These are phyloP conservation scores for Suillus placidus DNA, from an alignment of 768 basidiomycete species.

Conservation along the genomic window DNA sequence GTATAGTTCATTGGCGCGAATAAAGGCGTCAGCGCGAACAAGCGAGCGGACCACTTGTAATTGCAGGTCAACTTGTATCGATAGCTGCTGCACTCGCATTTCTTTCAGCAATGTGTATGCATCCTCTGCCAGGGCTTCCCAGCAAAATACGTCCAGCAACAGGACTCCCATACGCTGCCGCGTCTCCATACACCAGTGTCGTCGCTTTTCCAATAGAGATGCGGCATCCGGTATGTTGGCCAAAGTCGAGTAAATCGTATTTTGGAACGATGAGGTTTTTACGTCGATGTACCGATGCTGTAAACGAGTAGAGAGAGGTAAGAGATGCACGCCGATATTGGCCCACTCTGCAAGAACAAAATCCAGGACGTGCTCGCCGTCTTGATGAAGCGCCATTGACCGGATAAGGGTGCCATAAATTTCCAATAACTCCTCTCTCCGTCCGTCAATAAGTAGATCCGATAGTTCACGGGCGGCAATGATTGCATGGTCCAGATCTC, in stretches of 20 bases:
- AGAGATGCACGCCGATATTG: slow-evolving; percentile 21
- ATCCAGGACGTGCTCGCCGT: slow-evolving; percentile 38
- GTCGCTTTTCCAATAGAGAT: slow-evolving; percentile 23
- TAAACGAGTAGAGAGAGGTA: neutral
- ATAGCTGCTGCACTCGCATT: slow-evolving; percentile 41
- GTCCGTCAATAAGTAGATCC: slow-evolving; percentile 22
- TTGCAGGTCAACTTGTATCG: slow-evolving; percentile 31
- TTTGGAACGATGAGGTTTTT: slow-evolving; percentile 30
- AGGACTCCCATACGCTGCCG: slow-evolving; percentile 40
- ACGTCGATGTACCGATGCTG: neutral
- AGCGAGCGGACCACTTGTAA: slow-evolving; percentile 46
- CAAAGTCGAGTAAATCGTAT: slow-evolving; percentile 29
- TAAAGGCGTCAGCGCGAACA: slow-evolving; percentile 40
- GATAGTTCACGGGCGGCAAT: slow-evolving; percentile 29
- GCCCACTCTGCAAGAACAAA: slow-evolving; percentile 45
- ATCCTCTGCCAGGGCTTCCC: slow-evolving; percentile 34
- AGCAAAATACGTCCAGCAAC: slow-evolving; percentile 44
- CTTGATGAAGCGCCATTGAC: slow-evolving; percentile 37
- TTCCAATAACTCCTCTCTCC: slow-evolving; percentile 25
- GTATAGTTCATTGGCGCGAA: slow-evolving; percentile 49
- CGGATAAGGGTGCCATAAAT: slow-evolving; percentile 43
- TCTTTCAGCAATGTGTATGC: slow-evolving; percentile 44
- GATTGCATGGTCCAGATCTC: slow-evolving; percentile 39
- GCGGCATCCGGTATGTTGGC: slow-evolving; percentile 38
- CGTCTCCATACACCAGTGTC: slow-evolving; percentile 29